phyloP scores from a whole-genome alignment of 176 grass and related monocot genomes.

The Eleusine indica region DNA sequence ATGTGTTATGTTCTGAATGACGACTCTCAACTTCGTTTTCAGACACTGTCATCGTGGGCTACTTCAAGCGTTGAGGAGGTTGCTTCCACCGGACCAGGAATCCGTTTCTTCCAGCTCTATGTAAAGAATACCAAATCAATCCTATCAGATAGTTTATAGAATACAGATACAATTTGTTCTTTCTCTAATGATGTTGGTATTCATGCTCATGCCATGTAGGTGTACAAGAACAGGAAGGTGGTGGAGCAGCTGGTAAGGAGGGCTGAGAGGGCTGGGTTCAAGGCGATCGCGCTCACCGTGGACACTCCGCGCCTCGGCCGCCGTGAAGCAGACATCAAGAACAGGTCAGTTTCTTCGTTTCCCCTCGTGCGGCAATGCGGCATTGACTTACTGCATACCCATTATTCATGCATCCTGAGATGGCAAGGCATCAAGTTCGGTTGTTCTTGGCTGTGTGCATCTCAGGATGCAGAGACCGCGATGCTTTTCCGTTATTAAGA shows the following conservation, averaged over 20 bases:
- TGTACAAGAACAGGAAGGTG: constrained; percentile 65
- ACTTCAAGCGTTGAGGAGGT: constrained; percentile 94
- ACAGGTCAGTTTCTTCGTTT: constrained; percentile 47
- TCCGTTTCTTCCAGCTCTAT: constrained; percentile 92
- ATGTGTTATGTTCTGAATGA: neutral
- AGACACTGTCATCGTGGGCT: constrained; percentile 92
- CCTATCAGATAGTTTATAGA: neutral
- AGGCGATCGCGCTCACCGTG: constrained; percentile 90
- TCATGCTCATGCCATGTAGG: neutral
- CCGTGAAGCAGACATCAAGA: constrained; percentile 90
- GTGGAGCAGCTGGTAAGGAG: constrained; percentile 81
- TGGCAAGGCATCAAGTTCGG: neutral
- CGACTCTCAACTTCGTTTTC: neutral
- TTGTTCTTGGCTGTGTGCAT: neutral
- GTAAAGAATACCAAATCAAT: constrained; percentile 36
- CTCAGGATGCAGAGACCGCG: neutral
- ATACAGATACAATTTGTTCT: neutral
- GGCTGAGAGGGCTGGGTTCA: constrained; percentile 91
- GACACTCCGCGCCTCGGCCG: constrained; percentile 85
- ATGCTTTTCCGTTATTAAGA: too few relatives aligned
- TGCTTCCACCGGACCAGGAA: constrained; percentile 81
- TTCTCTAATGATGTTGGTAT: neutral
- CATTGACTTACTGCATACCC: neutral
- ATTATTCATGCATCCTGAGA: neutral
- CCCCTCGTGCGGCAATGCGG: neutral